Evolutionary conservation across 306 rosid species (phyloP).

Genomic region (Pachyrhizus erosus): DNA sequence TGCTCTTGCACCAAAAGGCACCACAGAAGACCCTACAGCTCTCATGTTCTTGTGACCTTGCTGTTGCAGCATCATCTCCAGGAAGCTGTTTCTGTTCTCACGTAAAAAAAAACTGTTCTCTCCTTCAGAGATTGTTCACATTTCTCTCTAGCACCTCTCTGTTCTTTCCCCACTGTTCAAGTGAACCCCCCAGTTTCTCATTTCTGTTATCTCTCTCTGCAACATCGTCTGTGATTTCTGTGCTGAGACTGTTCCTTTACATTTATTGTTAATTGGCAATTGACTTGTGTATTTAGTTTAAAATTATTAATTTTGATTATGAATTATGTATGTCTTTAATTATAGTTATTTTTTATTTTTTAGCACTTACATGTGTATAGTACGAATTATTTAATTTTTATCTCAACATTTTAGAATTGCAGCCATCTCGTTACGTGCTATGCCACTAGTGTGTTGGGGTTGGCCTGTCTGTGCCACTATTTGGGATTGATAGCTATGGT

Average conservation of each 20-base stretch:
- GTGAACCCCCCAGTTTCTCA: too few relatives aligned
- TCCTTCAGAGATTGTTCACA: not conserved
- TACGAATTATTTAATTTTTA: not conserved
- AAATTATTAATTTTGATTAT: too few relatives aligned
- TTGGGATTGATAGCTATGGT: not conserved
- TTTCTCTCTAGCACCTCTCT: not conserved
- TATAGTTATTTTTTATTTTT: too few relatives aligned
- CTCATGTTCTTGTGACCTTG: too few relatives aligned
- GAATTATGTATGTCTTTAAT: too few relatives aligned
- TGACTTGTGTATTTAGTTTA: not conserved
- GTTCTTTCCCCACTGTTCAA: not conserved
- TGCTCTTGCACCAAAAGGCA: too few relatives aligned
- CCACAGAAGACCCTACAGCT: too few relatives aligned
- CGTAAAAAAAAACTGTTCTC: not conserved
- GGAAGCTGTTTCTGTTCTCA: not conserved
- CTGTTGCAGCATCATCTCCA: too few relatives aligned
- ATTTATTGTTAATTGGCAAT: not conserved
- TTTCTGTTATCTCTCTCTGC: too few relatives aligned
- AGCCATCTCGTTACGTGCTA: not conserved
- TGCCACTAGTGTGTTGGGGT: too few relatives aligned
- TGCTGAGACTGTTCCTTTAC: too few relatives aligned
- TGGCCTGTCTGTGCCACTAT: not conserved
- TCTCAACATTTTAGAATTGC: not conserved
- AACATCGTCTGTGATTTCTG: too few relatives aligned
- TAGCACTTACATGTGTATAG: not conserved